phyloP scores from a whole-genome alignment of 257 asterid genomes.

The Solanum pinnatisectum region DNA sequence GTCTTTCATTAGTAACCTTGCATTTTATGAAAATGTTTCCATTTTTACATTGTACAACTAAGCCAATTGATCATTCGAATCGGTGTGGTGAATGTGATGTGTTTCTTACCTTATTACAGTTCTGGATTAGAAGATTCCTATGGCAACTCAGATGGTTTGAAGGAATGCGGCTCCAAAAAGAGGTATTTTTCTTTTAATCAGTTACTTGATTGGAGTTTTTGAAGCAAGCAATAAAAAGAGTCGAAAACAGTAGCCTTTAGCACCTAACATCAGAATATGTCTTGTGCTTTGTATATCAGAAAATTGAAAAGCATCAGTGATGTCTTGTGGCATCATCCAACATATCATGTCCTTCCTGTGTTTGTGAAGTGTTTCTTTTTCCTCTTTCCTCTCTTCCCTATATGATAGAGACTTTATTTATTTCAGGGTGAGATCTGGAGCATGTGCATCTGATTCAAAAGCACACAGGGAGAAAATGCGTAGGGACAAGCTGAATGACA shows the following conservation, averaged over 20 bases:
- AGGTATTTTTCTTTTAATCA: slow-evolving; percentile 19
- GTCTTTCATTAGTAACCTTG: neutral
- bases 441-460: slow-evolving; percentile 42
- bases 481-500: slow-evolving; percentile 51
- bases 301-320: neutral
- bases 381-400: neutral
- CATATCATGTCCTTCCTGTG: neutral
- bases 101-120: slow-evolving; percentile 8
- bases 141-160: slow-evolving; percentile 20
- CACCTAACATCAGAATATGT: neutral
- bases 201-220: neutral
- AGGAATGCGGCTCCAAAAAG: slow-evolving; percentile 35
- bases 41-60: neutral
- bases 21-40: neutral
- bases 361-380: neutral
- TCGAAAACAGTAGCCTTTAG: neutral
- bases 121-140: slow-evolving; percentile 25
- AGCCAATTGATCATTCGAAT: neutral
- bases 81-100: neutral
- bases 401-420: neutral
- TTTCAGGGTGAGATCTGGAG: slow-evolving; percentile 29
- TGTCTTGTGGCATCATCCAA: neutral
- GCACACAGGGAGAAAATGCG: slow-evolving; percentile 55
- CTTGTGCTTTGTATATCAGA: neutral
- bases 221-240: neutral